Base-by-base conservation (phyloP, 768 basidiomycete species). In the Lyophyllum atratum region DNA sequence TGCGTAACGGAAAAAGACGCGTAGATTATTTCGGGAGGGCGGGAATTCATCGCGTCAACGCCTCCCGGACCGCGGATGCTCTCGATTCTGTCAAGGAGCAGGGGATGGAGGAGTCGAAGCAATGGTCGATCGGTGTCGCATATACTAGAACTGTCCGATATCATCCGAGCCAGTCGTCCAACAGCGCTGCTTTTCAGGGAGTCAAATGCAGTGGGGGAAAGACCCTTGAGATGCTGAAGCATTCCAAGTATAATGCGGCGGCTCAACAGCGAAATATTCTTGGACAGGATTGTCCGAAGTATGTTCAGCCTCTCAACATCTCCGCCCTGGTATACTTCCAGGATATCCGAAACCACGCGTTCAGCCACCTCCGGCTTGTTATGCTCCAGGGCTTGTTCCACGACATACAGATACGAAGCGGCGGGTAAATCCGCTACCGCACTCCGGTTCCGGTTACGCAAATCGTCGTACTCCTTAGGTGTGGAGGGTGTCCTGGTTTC, bases 1-100 rank as follows among this genome's bases (percentile, higher is more conserved):
- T 77, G 70, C n/a, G 80, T 59, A 42, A 82, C 65, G 29, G 60
- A 59, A 60, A 83, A 86, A 8, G 82, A 65, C 11, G 71, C 61
- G 48, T 70, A 72, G 24, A 80, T 70, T 24, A 74, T 53, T 12
- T 57, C 49, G 2, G 80, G 73, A 3, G 81, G 80, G 43, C 56
- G 61, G 60, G 77, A 76, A n/a, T 66, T 67, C 40, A 76, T 65
- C n/a, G 68, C 59, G 39, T 55, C 54, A 25, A 67, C 60, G 2
- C 68, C 70, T n/a, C 59, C 49, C 17, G 75, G 75, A 21, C 43
- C 7, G 54, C 65, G 4, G 6, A 58, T 52, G 58, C 45, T 68
- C 54, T 10, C 59, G 45, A 58, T 52, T 49, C 39, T 67, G 39
- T 62, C 31, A 52, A 71, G 52, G 50, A 81, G 69, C 22, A 73